A percentile compares a stretch with the other conserved stretches of the same genome.
phyloP scores from a whole-genome alignment of 2,329 filamentous ascomycete genomes.

The Paecilomyces sp. region DNA sequence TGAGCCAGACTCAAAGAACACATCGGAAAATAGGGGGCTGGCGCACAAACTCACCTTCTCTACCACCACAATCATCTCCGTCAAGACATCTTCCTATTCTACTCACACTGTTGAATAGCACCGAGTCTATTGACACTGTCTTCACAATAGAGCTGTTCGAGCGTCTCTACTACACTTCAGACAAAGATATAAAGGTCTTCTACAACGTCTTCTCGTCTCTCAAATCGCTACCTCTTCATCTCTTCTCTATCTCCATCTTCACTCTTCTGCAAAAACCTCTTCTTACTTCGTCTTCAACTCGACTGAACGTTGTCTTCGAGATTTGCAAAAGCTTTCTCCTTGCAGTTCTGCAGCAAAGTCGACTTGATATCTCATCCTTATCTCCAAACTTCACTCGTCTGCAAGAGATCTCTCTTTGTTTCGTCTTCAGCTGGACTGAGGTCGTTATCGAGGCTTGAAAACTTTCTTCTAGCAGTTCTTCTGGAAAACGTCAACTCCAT shows the following conservation, averaged over 20 bases:
- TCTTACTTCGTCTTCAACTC: background rate
- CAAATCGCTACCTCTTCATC: background rate
- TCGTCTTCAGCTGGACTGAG: no score
- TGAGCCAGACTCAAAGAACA: background rate
- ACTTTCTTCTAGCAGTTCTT: no score
- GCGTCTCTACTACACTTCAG: background rate
- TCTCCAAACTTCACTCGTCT: no score
- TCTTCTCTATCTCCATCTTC: background rate
- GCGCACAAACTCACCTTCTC: background rate
- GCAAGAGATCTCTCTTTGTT: no score
- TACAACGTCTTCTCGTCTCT: background rate
- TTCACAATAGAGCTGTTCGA: background rate
- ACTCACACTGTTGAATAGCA: background rate
- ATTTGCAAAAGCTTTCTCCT: background rate
- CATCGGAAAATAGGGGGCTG: background rate
- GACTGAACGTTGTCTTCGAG: background rate
- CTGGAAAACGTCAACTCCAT: background rate
- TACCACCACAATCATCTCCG: background rate
- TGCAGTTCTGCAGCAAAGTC: no score
- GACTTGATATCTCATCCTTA: no score
- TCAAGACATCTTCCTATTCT: background rate
- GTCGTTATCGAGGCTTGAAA: no score
- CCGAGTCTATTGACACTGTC: background rate
- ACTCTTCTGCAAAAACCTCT: background rate
- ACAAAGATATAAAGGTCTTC: background rate